Percentiles rank a stretch among this genome's conserved stretches.
Evolutionary conservation across 169 alveolate species (phyloP).

Genomic region (Plasmodium fragile): DNA sequence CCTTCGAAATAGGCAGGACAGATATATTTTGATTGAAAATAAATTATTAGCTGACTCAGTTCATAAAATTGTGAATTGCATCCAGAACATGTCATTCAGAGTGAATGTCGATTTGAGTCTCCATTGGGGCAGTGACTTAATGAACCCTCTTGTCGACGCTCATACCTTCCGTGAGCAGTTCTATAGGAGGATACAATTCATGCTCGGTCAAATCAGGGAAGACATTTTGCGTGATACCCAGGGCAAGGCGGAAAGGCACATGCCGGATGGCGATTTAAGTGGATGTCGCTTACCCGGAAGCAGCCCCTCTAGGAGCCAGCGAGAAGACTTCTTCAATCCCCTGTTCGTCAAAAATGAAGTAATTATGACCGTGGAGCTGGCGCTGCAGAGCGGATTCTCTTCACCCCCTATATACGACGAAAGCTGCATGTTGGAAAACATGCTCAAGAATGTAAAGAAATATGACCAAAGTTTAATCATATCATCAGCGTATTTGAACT

Average conservation of each 20-base stretch:
- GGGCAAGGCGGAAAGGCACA: background rate
- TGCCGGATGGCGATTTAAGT: background rate
- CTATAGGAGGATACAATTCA: constrained; percentile 50
- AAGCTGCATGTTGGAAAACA: constrained; percentile 76
- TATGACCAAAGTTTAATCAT: constrained; percentile 80
- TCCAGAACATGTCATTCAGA: constrained; percentile 80
- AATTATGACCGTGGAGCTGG: constrained; percentile 42
- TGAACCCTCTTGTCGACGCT: constrained; percentile 81
- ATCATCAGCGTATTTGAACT: constrained; percentile 85
- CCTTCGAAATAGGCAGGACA: constrained; percentile 81
- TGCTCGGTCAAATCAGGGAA: constrained; percentile 9
- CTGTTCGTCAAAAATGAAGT: constrained; percentile 27
- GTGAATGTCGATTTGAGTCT: constrained; percentile 57
- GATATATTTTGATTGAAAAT: constrained; percentile 82
- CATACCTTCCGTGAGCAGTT: constrained; percentile 58
- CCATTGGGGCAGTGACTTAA: constrained; percentile 82
- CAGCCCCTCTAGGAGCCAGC: background rate
- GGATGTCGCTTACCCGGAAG: background rate
- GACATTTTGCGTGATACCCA: constrained; percentile 23
- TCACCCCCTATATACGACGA: constrained; percentile 86
- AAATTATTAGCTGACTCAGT: constrained; percentile 80
- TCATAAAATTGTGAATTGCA: constrained; percentile 80
- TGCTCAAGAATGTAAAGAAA: constrained; percentile 71
- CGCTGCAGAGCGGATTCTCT: constrained; percentile 82
- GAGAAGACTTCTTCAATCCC: constrained; percentile 39